Evolutionary conservation across 1,139 yeast species (phyloP).

Genomic region (Lizanozyma gosingica): DNA sequence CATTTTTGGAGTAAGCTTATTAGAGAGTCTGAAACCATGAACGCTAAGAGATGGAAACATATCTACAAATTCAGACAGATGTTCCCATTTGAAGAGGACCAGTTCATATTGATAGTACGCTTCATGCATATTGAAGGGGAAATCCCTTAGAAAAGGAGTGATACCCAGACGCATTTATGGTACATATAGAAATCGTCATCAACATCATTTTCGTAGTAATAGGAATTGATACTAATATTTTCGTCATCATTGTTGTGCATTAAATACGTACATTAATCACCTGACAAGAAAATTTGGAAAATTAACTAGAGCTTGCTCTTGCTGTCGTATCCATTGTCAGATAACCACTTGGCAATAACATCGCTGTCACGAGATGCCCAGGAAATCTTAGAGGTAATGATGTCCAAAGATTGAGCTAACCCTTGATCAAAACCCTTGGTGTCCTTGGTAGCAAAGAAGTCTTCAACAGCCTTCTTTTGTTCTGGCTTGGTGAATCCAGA

Average conservation of each 20-base stretch:
- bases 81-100: conserved; percentile 35
- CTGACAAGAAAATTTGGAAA: too few species aligned
- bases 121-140: conserved; percentile 21
- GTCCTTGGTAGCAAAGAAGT: conserved; percentile 52
- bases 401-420: conserved; percentile 64
- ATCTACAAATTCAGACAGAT: conserved; percentile 30
- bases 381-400: conserved; percentile 48
- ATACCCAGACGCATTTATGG: neutral
- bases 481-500: conserved; percentile 57
- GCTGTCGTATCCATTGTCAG: conserved; percentile 30
- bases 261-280: too few species aligned
- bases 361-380: conserved; percentile 61
- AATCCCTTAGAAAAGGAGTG: conserved; percentile 4
- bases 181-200: neutral
- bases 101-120: conserved; percentile 31
- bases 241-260: neutral
- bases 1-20: conserved; percentile 37
- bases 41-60: conserved; percentile 40
- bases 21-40: conserved; percentile 26
- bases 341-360: conserved; percentile 46
- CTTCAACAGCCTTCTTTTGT: conserved; percentile 47
- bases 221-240: neutral
- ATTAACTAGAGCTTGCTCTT: neutral
- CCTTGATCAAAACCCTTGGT: conserved; percentile 70
- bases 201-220: neutral